phyloP scores from a whole-genome alignment of 805 yeast genomes.

The Cyberlindnera saturnus region DNA sequence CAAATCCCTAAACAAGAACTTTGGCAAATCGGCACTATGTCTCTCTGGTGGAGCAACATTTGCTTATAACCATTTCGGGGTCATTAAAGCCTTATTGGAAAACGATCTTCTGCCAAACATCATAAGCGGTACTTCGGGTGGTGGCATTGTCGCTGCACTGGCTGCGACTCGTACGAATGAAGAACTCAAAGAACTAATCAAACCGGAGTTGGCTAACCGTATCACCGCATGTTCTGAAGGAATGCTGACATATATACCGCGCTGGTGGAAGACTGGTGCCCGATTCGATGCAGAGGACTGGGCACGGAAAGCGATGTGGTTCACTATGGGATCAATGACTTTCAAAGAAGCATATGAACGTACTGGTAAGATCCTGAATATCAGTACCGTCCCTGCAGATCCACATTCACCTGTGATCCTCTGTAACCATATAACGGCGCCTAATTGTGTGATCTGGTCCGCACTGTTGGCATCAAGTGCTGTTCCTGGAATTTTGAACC shows the following conservation, averaged over 20 bases:
- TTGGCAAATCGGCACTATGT: constrained; percentile 67
- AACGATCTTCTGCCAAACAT: constrained; percentile 61
- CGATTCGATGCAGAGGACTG: constrained; percentile 68
- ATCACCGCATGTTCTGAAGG: constrained; percentile 69
- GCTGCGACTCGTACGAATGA: constrained; percentile 65
- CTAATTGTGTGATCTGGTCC: constrained; percentile 79
- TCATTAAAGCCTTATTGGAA: constrained; percentile 64
- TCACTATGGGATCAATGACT: constrained; percentile 67
- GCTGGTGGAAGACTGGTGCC: constrained; percentile 74
- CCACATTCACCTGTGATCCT: constrained; percentile 76
- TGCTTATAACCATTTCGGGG: constrained; percentile 73
- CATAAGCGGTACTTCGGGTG: constrained; percentile 76
- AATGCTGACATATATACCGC: constrained; percentile 49
- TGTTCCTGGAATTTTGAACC: constrained; percentile 76
- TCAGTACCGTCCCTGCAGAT: constrained; percentile 77
- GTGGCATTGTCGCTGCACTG: constrained; percentile 71
- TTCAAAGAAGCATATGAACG: constrained; percentile 62
- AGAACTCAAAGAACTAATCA: constrained; percentile 48
- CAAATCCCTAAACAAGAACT: constrained; percentile 52
- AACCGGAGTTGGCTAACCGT: constrained; percentile 53
- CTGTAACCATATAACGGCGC: constrained; percentile 72
- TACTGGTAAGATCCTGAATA: constrained; percentile 66
- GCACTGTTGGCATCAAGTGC: constrained; percentile 72
- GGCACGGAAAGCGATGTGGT: constrained; percentile 65
- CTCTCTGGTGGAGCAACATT: constrained; percentile 78